A percentile compares a stretch with the other conserved stretches of the same genome.
Evolutionary conservation across 2,329 filamentous ascomycete genomes (phyloP).

Genomic region (Mycosphaerella arachidis): DNA sequence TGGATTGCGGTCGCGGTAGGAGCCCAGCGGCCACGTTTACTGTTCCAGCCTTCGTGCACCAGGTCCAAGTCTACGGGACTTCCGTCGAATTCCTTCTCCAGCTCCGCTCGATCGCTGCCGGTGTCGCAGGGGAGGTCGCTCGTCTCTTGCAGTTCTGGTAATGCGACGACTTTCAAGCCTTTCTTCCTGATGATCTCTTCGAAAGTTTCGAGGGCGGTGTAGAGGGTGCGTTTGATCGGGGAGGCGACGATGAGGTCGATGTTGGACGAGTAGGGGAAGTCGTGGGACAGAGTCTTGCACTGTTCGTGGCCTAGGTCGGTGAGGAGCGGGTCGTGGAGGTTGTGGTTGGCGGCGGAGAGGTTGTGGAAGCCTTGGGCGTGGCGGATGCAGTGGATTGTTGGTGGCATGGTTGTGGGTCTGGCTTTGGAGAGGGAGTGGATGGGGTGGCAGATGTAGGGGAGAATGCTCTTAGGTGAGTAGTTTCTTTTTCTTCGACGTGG

Average conservation of each 20-base stretch:
- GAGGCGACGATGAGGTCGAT: conserved; percentile 72
- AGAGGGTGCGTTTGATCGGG: conserved; percentile 73
- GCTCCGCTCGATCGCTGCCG: conserved; percentile 54
- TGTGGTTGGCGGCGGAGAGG: conserved; percentile 63
- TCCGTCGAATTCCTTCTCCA: conserved; percentile 58
- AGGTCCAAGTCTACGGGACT: conserved; percentile 59
- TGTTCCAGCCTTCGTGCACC: conserved; percentile 63
- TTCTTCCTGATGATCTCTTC: conserved; percentile 47
- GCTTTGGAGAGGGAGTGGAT: neutral
- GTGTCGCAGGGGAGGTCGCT: conserved; percentile 71
- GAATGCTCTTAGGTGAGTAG: neutral
- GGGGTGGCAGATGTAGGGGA: neutral
- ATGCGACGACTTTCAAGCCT: conserved; percentile 54
- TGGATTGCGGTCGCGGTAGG: conserved; percentile 51
- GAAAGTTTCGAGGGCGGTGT: conserved; percentile 71
- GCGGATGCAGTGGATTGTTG: conserved; percentile 60
- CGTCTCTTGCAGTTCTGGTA: conserved; percentile 77
- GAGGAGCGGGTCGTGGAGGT: conserved; percentile 70
- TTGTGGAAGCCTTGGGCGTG: conserved; percentile 79
- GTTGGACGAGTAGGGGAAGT: conserved; percentile 61
- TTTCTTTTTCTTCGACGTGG: neutral
- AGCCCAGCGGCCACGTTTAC: conserved; percentile 53
- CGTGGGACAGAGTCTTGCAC: conserved; percentile 58
- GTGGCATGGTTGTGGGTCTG: conserved; percentile 27
- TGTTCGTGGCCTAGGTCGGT: conserved; percentile 72